These are phyloP conservation scores for Zelonia costaricensis DNA, from an alignment of 208 protist species.

Conservation along the genomic window DNA sequence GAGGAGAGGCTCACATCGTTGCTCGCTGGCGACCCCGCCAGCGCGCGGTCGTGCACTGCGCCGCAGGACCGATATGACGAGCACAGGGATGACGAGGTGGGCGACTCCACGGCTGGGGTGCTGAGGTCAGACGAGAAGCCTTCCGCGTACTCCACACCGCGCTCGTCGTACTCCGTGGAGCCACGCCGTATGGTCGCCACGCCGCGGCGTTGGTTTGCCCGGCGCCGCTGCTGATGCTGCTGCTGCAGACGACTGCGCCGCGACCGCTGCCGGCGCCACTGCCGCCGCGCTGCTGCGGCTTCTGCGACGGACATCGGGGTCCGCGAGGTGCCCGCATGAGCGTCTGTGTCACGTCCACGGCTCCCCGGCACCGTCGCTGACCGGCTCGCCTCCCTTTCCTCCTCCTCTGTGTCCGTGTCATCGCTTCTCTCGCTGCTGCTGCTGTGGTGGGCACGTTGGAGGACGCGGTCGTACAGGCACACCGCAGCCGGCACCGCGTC, in stretches of 20 bases:
- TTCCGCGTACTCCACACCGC: neutral
- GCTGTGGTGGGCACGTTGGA: slow-evolving; percentile 19
- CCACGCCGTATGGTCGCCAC: neutral
- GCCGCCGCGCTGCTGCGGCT: neutral
- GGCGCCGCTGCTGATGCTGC: neutral
- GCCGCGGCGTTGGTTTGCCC: neutral
- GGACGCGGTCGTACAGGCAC: slow-evolving; percentile 25
- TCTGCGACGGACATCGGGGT: neutral
- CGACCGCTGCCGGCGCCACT: neutral
- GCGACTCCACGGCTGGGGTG: slow-evolving; percentile 27
- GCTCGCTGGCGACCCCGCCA: neutral
- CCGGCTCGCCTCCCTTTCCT: neutral
- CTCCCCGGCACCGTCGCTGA: neutral
- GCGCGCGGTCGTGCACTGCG: neutral
- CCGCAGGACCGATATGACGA: no score
- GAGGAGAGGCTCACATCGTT: slow-evolving; percentile 16
- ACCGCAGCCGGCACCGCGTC: slow-evolving; percentile 21
- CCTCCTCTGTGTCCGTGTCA: neutral
- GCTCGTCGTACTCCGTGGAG: neutral
- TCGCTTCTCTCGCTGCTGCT: slow-evolving; percentile 14
- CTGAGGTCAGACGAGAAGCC: slow-evolving; percentile 7
- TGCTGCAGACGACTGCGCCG: neutral
- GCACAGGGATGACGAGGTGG: slow-evolving; percentile 18
- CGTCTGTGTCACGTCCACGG: neutral
- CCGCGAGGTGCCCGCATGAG: neutral